Evolutionary conservation across 345 rosid genomes (phyloP).

Genomic region (Brassica juncea): DNA sequence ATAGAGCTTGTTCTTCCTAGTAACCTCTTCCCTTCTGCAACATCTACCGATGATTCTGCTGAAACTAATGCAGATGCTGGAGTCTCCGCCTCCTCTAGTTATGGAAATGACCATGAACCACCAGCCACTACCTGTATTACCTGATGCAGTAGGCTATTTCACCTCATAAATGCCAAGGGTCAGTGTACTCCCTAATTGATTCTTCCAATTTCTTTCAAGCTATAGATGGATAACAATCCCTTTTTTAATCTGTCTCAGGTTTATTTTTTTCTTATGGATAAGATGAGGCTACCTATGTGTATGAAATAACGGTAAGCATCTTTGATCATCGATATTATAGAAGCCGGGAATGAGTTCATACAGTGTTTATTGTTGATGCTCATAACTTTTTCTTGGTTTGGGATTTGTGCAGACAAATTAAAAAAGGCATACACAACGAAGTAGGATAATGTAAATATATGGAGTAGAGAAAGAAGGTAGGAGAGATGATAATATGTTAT

Average conservation of each 20-base stretch:
- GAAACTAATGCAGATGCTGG: constrained; percentile 37
- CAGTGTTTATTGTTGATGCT: neutral
- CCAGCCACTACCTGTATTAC: constrained; percentile 39
- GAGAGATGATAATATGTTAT: constrained; percentile 28
- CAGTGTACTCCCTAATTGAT: constrained; percentile 21
- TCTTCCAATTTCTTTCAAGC: constrained; percentile 2
- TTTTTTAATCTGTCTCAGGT: neutral
- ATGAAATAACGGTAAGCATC: constrained; percentile 33
- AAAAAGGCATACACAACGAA: constrained; percentile 59
- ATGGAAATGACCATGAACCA: constrained; percentile 35
- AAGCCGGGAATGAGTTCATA: neutral
- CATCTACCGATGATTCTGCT: constrained; percentile 24
- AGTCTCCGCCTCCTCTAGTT: constrained; percentile 37
- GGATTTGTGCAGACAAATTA: constrained; percentile 52
- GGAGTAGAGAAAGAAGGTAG: constrained; percentile 34
- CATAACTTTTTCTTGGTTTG: neutral
- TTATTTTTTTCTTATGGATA: constrained; percentile 32
- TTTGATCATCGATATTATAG: neutral
- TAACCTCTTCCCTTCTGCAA: constrained; percentile 59
- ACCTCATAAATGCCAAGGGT: constrained; percentile 42
- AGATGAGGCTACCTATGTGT: constrained; percentile 38
- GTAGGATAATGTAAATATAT: constrained; percentile 45
- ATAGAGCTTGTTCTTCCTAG: constrained; percentile 56
- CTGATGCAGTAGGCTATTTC: constrained; percentile 33
- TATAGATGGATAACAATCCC: neutral